Evolutionary conservation across 768 basidiomycete genomes (phyloP), one percentile per base, ranked within the genome.

Genomic region (Asterophora parasitica): DNA sequence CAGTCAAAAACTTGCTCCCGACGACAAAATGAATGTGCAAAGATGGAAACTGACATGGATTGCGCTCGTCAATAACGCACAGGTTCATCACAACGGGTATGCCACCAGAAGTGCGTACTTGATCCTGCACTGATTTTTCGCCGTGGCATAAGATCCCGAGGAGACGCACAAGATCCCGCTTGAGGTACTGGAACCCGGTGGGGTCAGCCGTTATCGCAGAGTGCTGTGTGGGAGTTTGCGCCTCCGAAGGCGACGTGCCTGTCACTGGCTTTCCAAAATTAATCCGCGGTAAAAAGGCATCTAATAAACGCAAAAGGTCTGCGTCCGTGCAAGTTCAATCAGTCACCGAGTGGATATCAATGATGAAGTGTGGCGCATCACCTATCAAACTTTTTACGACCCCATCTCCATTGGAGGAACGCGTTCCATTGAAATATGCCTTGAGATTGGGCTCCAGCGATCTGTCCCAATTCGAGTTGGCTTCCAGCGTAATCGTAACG

Each of bases 1-100:
- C 8, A 31, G 20, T 26, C 5, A 49, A 34, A 38, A 17, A 44
- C 37, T 26, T 39, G n/a, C 28, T 46, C 34, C 44, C 36, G 15
- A 40, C 57, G 30, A 12, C 2, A 31, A 10, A 31, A 49, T 38
- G 46, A 50, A 44, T 44, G 23, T 27, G 9, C 46, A 49, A 44
- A 35, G 58, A 42, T 28, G 16, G 42, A 48, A 40, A 81, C 92
- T 67, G 63, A 95, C 93, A 93, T 32, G 93, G 93, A 65, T 94
- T 96, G 48, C 85, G 70, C 57, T 93, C 92, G 62, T 97, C 93
- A 20, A 92, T 72, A 13, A 90, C 88, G 64, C 92, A 94, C 67
- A 93, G 73, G 60, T 86, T 88, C 79, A 96, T 82, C 13, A 95
- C 75, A 38, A 91, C 77, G 43, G 83, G 76, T 50, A 96, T 81